phyloP scores from a whole-genome alignment of 2,329 filamentous ascomycete species.

The Scleromitrula shiraiana region DNA sequence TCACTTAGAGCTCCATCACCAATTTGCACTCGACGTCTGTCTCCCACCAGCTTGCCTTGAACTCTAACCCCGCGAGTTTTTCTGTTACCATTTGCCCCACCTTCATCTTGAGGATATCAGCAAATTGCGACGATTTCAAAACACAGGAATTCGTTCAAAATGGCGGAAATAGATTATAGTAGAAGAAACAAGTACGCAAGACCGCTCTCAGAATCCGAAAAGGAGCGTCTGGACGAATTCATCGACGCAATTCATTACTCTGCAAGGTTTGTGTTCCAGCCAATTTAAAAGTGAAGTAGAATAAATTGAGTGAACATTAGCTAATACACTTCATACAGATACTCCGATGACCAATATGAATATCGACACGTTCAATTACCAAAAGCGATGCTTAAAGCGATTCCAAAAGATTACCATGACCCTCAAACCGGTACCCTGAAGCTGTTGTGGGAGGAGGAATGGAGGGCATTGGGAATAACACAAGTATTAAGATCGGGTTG shows the following conservation, averaged over 20 bases:
- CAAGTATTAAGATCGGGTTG: slow-evolving; percentile 52
- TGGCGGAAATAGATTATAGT: slow-evolving; percentile 50
- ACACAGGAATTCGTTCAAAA: slow-evolving; percentile 10
- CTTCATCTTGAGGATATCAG: neutral
- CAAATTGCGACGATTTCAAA: neutral
- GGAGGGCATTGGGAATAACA: slow-evolving; percentile 93
- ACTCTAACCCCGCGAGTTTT: neutral
- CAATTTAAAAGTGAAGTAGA: neutral
- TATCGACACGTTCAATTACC: slow-evolving; percentile 97
- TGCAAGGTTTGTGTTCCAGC: slow-evolving; percentile 63
- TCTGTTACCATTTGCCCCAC: slow-evolving; percentile 4
- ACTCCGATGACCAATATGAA: slow-evolving; percentile 86
- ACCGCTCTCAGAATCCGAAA: slow-evolving; percentile 71
- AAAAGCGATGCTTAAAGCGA: slow-evolving; percentile 96
- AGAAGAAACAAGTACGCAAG: slow-evolving; percentile 84
- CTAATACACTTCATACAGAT: slow-evolving; percentile 47
- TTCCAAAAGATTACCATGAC: slow-evolving; percentile 93
- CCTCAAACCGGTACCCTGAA: slow-evolving; percentile 84
- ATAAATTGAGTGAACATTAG: neutral
- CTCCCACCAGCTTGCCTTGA: neutral
- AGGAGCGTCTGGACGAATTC: slow-evolving; percentile 79
- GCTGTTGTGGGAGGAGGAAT: slow-evolving; percentile 96
- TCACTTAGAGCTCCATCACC: neutral
- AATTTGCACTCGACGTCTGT: neutral
- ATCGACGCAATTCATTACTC: slow-evolving; percentile 95